Conservation (phyloP, 805 yeast genomes). For the Wickerhamomyces bisporus region DNA sequence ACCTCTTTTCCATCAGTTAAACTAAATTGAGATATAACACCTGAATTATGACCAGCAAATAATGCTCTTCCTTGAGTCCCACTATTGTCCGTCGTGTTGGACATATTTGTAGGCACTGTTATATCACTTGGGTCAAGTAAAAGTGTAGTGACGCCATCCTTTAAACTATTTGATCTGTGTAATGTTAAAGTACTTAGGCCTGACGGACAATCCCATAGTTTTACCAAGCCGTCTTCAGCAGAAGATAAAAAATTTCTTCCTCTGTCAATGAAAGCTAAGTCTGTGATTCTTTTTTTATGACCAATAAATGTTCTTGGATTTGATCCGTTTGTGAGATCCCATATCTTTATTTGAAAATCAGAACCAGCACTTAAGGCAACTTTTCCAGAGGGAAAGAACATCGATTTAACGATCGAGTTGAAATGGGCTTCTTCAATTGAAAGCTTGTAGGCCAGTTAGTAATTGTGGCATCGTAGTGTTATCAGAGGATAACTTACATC, state of each 20-base stretch:
- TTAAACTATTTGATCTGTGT: slow-evolving; percentile 27
- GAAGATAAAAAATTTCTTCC: slow-evolving; percentile 65
- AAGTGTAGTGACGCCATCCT: slow-evolving; percentile 32
- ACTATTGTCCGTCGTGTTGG: too few species aligned
- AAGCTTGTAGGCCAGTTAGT: not conserved
- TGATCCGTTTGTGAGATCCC: slow-evolving; percentile 47
- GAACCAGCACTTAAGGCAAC: slow-evolving; percentile 55
- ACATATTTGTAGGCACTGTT: too few species aligned
- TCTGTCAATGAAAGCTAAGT: slow-evolving; percentile 46
- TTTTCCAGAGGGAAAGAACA: slow-evolving; percentile 59
- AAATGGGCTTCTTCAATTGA: slow-evolving; percentile 42
- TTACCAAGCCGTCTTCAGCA: slow-evolving; percentile 49
- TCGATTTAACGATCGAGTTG: slow-evolving; percentile 36
- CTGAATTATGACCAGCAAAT: slow-evolving; percentile 38
- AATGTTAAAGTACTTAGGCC: slow-evolving; percentile 42
- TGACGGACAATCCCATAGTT: slow-evolving; percentile 66
- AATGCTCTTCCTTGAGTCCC: slow-evolving; percentile 21
- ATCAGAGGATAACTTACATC: slow-evolving; percentile 1
- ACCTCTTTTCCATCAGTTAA: slow-evolving; percentile 23
- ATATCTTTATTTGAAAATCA: slow-evolving; percentile 56
- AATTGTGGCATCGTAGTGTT: not conserved
- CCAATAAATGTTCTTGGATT: slow-evolving; percentile 46
- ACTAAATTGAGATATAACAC: slow-evolving; percentile 37
- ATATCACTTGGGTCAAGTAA: too few species aligned
- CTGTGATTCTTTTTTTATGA: slow-evolving; percentile 46